phyloP scores from a whole-genome alignment of 208 protist species.

The Trypanosoma avium region DNA sequence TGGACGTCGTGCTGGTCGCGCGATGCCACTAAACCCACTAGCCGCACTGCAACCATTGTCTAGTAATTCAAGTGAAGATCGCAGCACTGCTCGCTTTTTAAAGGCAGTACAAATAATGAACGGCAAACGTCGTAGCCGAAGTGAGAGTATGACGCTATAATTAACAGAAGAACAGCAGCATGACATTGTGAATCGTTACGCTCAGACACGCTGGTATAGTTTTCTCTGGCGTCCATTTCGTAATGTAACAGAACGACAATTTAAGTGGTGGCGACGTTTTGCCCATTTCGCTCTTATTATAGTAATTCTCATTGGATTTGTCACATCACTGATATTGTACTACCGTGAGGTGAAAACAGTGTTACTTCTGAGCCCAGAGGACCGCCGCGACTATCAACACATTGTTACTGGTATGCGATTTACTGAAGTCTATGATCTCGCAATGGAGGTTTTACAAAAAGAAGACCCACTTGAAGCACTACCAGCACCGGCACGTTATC shows the following conservation, averaged over 20 bases:
- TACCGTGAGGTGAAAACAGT: conserved; percentile 53
- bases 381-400: conserved; percentile 62
- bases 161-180: conserved; percentile 58
- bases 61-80: conserved; percentile 21
- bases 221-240: conserved; percentile 49
- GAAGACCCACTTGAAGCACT: conserved; percentile 74
- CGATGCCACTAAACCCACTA: conserved; percentile 30
- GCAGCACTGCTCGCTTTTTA: conserved; percentile 34
- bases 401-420: conserved; percentile 73
- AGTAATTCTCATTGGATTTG: conserved; percentile 7
- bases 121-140: conserved; percentile 16
- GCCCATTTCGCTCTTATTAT: conserved; percentile 26
- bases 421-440: conserved; percentile 54
- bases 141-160: conserved; percentile 34
- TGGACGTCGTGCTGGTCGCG: conserved; percentile 16
- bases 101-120: conserved; percentile 33
- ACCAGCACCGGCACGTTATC: conserved; percentile 48
- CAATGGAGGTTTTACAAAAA: conserved; percentile 45
- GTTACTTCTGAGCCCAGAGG: conserved; percentile 45
- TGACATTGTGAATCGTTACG: conserved; percentile 60
- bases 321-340: conserved; percentile 41
- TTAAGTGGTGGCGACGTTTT: conserved; percentile 45
- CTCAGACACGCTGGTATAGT: conserved; percentile 50
- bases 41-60: conserved; percentile 7
- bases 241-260: conserved; percentile 45